Evolutionary conservation across 495 filamentous ascomycete species (phyloP).

Genomic region (Aspergillus homomorphus): DNA sequence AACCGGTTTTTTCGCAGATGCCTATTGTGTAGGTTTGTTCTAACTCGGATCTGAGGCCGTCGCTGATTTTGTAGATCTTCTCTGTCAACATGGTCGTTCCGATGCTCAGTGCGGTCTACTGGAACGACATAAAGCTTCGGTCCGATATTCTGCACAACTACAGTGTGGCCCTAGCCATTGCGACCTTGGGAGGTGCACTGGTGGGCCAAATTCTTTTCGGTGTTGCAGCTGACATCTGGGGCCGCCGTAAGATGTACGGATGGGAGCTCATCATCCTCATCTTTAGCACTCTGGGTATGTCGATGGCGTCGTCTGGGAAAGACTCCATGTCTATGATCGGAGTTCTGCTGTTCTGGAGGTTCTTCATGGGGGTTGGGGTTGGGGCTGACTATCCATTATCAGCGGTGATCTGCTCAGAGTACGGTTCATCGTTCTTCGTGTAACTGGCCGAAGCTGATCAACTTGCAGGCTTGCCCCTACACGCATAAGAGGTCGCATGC

Average conservation of each 20-base stretch:
- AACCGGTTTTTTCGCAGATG: conserved; percentile 58
- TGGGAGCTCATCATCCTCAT: conserved; percentile 53
- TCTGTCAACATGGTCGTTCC: conserved; percentile 55
- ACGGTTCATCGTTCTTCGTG: background rate
- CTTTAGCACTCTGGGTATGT: conserved; percentile 42
- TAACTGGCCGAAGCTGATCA: background rate
- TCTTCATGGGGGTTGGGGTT: conserved; percentile 38
- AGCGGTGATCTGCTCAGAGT: conserved; percentile 57
- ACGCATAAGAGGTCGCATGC: conserved; percentile 50
- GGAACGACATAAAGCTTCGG: conserved; percentile 14
- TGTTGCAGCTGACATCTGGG: conserved; percentile 50
- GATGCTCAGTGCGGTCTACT: conserved; percentile 54
- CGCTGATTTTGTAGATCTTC: conserved; percentile 32
- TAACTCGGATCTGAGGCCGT: background rate
- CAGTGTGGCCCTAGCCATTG: conserved; percentile 43
- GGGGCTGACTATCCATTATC: conserved; percentile 47
- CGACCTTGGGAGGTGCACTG: conserved; percentile 50
- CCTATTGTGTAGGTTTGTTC: conserved; percentile 39
- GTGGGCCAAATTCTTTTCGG: conserved; percentile 56
- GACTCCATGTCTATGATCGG: conserved; percentile 47
- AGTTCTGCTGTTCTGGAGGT: conserved; percentile 50
- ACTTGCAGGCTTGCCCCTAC: conserved; percentile 38
- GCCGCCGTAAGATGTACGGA: conserved; percentile 55
- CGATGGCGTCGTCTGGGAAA: conserved; percentile 25
- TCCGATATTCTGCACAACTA: conserved; percentile 15